A percentile compares a stretch with the other conserved stretches of the same genome.
phyloP scores from a whole-genome alignment of 805 yeast species.

The Yamadazyma akitaensis region DNA sequence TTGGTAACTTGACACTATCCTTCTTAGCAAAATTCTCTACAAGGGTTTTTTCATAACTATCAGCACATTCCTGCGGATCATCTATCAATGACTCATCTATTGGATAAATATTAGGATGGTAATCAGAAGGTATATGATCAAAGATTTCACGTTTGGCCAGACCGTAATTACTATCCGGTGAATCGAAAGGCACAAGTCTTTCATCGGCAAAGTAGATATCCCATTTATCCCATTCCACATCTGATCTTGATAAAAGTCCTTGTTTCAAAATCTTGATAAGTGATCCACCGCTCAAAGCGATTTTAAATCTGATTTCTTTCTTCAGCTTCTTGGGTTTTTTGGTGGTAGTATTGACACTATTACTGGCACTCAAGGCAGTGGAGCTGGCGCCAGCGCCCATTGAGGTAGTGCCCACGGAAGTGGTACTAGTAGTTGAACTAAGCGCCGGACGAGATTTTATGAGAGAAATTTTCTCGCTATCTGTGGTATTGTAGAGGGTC shows the following conservation, averaged over 20 bases:
- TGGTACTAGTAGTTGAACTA: slow-evolving; percentile 9
- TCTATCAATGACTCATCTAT: slow-evolving; percentile 72
- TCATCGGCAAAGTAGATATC: slow-evolving; percentile 96
- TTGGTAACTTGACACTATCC: slow-evolving; percentile 92
- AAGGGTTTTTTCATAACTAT: slow-evolving; percentile 80
- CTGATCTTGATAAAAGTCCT: slow-evolving; percentile 66
- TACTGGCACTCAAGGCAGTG: neutral
- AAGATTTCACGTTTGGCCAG: slow-evolving; percentile 77
- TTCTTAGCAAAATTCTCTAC: slow-evolving; percentile 92
- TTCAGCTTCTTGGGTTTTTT: slow-evolving; percentile 40
- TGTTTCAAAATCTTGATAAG: slow-evolving; percentile 80
- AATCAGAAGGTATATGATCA: slow-evolving; percentile 56
- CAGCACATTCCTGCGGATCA: slow-evolving; percentile 92
- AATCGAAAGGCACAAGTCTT: slow-evolving; percentile 83
- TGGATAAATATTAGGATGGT: slow-evolving; percentile 72
- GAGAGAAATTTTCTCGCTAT: slow-evolving; percentile 28
- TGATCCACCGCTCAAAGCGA: slow-evolving; percentile 93
- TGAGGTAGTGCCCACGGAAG: slow-evolving; percentile 8
- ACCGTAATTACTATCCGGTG: slow-evolving; percentile 87
- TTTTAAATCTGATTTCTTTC: slow-evolving; percentile 72
- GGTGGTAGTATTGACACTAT: neutral
- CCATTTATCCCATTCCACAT: slow-evolving; percentile 89
- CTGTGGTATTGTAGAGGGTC: slow-evolving; percentile 49
- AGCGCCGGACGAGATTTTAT: slow-evolving; percentile 21
- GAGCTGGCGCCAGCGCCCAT: neutral